Base-by-base conservation (phyloP, 495 filamentous ascomycete genomes). In the Daldinia bambusicola region DNA sequence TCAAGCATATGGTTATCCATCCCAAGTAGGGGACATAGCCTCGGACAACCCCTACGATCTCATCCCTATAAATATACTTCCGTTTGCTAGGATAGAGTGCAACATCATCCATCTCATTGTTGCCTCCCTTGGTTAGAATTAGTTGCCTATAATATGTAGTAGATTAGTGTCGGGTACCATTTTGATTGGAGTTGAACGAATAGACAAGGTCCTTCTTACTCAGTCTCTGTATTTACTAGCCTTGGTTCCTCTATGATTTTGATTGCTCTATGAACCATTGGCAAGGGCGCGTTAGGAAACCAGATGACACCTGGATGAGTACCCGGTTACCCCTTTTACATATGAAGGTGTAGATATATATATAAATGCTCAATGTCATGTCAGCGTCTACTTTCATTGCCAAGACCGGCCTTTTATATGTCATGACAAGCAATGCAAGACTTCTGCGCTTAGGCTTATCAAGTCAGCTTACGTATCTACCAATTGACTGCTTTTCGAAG, bases 191-290 rank as follows among this genome's bases (percentile, higher is more conserved):
- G 16, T 12, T 3, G 3, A 40, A 38, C 5, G 20, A 9, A 14
- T 3, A 31, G 3, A 18, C 8, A 31, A 31, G 26, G 52, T 6
- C 20, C 3, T 13, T 20, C 62, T 50, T 36, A 56, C 53, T 57
- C 37, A 10, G 26, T 18, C 2, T 40, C 53, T 48, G n/a, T 2
- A 7, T 52, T 40, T 48, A 52, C 32, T 7, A 9, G 38, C 7
- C 53, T 51, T 40, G 53, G n/a, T 18, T 16, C 34, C 55, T 34
- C 26, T 57, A 57, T 6, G 18, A 75, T 64, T 55, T 74, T 16
- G 48, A 76, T 66, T 6, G 63, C 69, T 5, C 80, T 69, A 64
- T 80, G 80, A 30, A 81, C 78, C 80, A 80, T 81, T 37, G 80
- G 80, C 34, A 80, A 66, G 31, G 71, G 66, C 10, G 41, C 36